Percentiles rank a stretch among this genome's conserved stretches.
phyloP scores from a whole-genome alignment of 306 rosid species.

The Acacia crassicarpa region DNA sequence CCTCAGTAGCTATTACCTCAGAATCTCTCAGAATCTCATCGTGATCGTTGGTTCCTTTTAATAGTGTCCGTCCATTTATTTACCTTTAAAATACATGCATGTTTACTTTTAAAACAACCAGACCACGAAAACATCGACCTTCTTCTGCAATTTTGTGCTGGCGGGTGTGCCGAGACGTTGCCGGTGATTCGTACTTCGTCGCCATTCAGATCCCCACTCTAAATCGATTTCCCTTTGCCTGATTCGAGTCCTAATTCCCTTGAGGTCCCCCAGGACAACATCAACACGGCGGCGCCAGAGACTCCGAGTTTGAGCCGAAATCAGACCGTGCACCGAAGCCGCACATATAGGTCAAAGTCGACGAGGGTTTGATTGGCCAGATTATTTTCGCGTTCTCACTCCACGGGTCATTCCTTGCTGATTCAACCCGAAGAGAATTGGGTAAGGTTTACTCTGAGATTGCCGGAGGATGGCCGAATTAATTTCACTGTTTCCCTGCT shows the following conservation, averaged over 20 bases:
- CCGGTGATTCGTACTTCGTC: constrained; percentile 37
- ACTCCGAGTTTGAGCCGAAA: not conserved
- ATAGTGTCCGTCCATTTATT: too few relatives aligned
- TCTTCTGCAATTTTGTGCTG: too few relatives aligned
- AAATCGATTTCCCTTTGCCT: constrained; percentile 32
- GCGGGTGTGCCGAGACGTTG: too few relatives aligned
- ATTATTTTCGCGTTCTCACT: constrained; percentile 40
- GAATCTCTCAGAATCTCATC: too few relatives aligned
- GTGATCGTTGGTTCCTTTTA: too few relatives aligned
- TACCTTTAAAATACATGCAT: too few relatives aligned
- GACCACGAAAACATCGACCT: too few relatives aligned
- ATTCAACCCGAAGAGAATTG: constrained; percentile 35
- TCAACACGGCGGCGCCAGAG: not conserved
- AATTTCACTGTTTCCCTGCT: not conserved
- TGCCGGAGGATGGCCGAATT: too few relatives aligned
- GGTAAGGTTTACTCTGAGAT: constrained; percentile 54
- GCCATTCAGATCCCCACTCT: not conserved
- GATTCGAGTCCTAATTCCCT: not conserved
- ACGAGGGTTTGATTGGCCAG: constrained; percentile 21
- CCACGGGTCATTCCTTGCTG: constrained; percentile 60
- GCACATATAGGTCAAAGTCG: constrained; percentile 33
- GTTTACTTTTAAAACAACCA: too few relatives aligned
- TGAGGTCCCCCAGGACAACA: not conserved
- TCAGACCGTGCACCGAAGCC: not conserved
- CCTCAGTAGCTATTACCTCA: too few relatives aligned